Percentiles rank a stretch among this genome's conserved stretches.
These are phyloP conservation scores for Salvia rosmarinus DNA, from an alignment of 257 asterid species.

Conservation along the genomic window DNA sequence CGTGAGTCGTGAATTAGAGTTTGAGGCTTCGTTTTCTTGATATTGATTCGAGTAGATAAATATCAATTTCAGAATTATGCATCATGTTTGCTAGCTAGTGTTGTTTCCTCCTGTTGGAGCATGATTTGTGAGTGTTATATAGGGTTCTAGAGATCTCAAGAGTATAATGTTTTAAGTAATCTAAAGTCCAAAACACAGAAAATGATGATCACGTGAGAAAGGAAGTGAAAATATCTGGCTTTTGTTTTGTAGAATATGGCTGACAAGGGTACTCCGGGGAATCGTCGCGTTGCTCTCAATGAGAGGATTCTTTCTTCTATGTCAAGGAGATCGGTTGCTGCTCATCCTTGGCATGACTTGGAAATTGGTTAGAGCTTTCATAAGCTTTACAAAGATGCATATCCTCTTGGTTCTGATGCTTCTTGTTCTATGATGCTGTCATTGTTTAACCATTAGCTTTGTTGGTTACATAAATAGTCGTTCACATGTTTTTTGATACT, in stretches of 20 bases:
- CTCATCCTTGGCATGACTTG: constrained; percentile 98
- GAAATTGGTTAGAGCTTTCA: constrained; percentile 64
- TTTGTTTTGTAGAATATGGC: constrained; percentile 44
- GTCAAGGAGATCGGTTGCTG: constrained; percentile 74
- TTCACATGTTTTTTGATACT: not conserved
- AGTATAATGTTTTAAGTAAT: not conserved
- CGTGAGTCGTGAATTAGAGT: not conserved
- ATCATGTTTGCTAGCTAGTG: not conserved
- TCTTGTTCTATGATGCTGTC: not conserved
- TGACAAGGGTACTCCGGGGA: constrained; percentile 36
- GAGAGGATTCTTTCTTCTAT: constrained; percentile 83
- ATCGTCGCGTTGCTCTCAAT: constrained; percentile 53
- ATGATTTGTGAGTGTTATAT: not conserved
- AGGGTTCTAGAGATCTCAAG: not conserved
- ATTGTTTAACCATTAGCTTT: not conserved
- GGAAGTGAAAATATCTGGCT: not conserved
- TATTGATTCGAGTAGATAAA: not conserved
- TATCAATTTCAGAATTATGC: not conserved
- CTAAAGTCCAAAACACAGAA: not conserved
- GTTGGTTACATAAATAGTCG: not conserved
- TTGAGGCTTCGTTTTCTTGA: not conserved
- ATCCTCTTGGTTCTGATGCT: not conserved
- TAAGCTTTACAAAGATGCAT: not conserved
- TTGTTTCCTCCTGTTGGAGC: not conserved
- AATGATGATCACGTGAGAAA: not conserved